These are phyloP conservation scores for Colletotrichum coccodes DNA, from an alignment of 2,329 filamentous ascomycete species.

Conservation along the genomic window DNA sequence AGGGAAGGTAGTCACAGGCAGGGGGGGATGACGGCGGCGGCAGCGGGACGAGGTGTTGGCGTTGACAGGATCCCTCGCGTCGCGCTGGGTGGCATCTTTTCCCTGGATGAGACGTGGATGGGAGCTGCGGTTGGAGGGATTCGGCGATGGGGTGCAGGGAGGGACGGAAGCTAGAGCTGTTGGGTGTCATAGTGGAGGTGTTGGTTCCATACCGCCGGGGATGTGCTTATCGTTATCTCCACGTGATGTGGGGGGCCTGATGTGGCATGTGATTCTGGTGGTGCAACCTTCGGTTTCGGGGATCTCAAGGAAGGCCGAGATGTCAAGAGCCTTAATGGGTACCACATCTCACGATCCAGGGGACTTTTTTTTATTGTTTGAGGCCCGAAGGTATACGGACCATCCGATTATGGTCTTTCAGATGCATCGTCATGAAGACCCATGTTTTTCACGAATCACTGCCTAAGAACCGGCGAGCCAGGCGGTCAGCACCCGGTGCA, in stretches of 20 bases:
- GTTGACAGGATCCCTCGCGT: background rate
- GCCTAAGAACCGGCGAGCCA: background rate
- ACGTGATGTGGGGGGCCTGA: conserved; percentile 29
- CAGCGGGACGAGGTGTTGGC: background rate
- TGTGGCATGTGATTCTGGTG: conserved; percentile 21
- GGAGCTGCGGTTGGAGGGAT: background rate
- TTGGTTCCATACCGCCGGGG: conserved; percentile 9
- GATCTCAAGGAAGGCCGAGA: background rate
- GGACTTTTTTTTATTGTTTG: too few relatives aligned
- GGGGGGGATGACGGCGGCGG: background rate
- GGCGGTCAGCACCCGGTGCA: too few relatives aligned
- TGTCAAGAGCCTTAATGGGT: too few relatives aligned
- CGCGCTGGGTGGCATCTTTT: conserved; percentile 25
- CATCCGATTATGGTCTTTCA: too few relatives aligned
- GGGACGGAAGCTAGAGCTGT: conserved; percentile 22
- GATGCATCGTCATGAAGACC: too few relatives aligned
- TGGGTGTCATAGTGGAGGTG: conserved; percentile 29
- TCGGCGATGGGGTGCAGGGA: conserved; percentile 26
- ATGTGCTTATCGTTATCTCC: conserved; percentile 29
- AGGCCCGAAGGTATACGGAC: too few relatives aligned
- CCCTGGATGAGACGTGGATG: background rate
- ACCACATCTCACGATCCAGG: too few relatives aligned
- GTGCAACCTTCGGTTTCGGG: background rate
- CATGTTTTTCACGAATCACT: background rate
- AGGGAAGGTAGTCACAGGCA: background rate